phyloP scores from a whole-genome alignment of 768 basidiomycete species.

The Pluteus cervinus region DNA sequence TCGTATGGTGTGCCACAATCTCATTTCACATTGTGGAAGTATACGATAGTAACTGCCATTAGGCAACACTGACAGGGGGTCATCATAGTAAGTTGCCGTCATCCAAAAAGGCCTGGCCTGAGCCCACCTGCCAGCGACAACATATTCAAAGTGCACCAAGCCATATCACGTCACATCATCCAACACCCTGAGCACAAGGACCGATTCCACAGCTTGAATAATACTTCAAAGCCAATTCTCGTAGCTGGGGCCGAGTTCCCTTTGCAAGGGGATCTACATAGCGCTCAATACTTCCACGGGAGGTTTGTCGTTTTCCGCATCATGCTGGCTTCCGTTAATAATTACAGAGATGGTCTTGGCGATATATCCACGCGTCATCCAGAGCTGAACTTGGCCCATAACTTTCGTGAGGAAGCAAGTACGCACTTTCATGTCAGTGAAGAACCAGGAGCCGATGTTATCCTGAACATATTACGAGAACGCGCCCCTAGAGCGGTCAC shows the following conservation, averaged over 20 bases:
- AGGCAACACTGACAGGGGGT: slow-evolving; percentile 70
- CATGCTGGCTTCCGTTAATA: not conserved
- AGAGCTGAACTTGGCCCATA: slow-evolving; percentile 41
- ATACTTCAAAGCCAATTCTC: slow-evolving; percentile 50
- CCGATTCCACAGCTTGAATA: slow-evolving; percentile 61
- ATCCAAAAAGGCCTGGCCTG: not conserved
- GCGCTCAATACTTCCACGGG: slow-evolving; percentile 84
- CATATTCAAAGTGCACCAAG: slow-evolving; percentile 70
- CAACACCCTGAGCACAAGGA: slow-evolving; percentile 43
- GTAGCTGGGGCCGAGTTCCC: slow-evolving; percentile 61
- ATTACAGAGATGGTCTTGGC: slow-evolving; percentile 61
- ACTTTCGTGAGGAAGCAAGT: too few relatives aligned
- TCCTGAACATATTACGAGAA: slow-evolving; percentile 46
- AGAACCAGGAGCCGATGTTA: slow-evolving; percentile 46
- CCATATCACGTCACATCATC: slow-evolving; percentile 53
- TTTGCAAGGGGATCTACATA: slow-evolving; percentile 63
- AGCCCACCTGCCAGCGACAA: slow-evolving; percentile 46
- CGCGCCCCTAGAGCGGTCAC: slow-evolving; percentile 50
- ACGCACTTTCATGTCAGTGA: slow-evolving; percentile 10
- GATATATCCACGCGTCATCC: slow-evolving; percentile 58
- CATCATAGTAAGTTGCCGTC: slow-evolving; percentile 46
- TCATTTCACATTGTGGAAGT: not conserved
- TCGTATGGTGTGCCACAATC: slow-evolving; percentile 57
- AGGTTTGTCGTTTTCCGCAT: slow-evolving; percentile 33
- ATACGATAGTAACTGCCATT: slow-evolving; percentile 2